Conservation (phyloP, 2,329 filamentous ascomycete genomes). For the Colletotrichum lupini region DNA sequence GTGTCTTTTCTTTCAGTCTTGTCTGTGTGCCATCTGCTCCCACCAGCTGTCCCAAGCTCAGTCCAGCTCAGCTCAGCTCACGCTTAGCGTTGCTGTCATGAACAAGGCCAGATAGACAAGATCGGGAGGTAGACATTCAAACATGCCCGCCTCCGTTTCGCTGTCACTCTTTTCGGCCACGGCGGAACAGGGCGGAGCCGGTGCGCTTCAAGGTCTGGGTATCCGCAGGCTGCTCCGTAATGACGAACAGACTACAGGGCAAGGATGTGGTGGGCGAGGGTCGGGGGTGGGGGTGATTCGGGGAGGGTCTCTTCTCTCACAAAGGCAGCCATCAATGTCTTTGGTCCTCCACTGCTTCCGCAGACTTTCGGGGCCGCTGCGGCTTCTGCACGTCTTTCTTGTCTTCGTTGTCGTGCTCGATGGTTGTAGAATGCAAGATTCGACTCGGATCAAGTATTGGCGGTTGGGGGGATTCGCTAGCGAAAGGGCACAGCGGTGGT, state of each 20-base stretch:
- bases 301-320: constrained; percentile 33
- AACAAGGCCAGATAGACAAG: not conserved
- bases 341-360: constrained; percentile 22
- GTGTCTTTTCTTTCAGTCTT: not conserved
- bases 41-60: constrained; percentile 15
- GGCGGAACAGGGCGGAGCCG: constrained; percentile 1
- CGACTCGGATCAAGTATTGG: not conserved
- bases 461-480: not conserved
- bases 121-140: not conserved
- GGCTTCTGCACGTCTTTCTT: not conserved
- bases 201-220: not conserved
- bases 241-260: not conserved
- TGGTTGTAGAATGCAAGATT: not conserved
- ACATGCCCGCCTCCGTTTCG: not conserved
- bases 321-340: constrained; percentile 42
- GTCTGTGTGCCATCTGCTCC: not conserved
- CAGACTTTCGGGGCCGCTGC: constrained; percentile 11
- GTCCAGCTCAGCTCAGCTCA: not conserved
- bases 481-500: not conserved
- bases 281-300: not conserved
- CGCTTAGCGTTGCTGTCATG: not conserved
- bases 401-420: not conserved
- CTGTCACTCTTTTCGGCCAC: not conserved
- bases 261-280: not conserved
- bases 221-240: constrained; percentile 5